Evolutionary conservation across 331 rosid species (phyloP).

Genomic region (Malus hybrid): DNA sequence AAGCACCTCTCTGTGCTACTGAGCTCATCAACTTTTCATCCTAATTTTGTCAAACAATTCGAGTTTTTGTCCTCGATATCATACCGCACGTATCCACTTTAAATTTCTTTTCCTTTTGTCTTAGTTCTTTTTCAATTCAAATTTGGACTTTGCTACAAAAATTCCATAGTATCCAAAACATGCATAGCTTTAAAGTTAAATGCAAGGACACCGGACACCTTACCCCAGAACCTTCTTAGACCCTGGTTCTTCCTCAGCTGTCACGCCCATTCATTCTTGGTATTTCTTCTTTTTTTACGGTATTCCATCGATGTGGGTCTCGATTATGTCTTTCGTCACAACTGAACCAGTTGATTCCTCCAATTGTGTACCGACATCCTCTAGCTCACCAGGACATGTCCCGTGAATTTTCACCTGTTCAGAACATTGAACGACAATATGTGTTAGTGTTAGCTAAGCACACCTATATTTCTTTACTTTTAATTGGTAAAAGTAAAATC

Average conservation of each 20-base stretch:
- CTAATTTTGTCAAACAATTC: not conserved
- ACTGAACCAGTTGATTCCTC: constrained; percentile 69
- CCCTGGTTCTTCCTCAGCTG: constrained; percentile 37
- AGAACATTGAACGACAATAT: constrained; percentile 3
- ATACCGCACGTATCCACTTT: not conserved
- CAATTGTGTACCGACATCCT: constrained; percentile 56
- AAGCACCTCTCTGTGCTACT: not conserved
- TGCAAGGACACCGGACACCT: not conserved
- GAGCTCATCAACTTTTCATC: not conserved
- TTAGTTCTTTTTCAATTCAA: not conserved
- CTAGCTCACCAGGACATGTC: constrained; percentile 75
- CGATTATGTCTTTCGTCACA: constrained; percentile 31
- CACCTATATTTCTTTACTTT: not conserved
- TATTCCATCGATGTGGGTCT: constrained; percentile 20
- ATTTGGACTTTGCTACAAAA: not conserved
- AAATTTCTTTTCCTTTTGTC: not conserved
- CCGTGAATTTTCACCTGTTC: constrained; percentile 67
- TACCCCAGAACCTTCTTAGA: not conserved
- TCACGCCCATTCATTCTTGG: constrained; percentile 35
- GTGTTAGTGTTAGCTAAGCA: not conserved
- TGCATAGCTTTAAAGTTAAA: not conserved
- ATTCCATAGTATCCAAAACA: not conserved
- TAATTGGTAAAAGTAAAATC: not conserved
- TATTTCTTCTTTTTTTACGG: constrained; percentile 29
- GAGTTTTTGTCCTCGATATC: not conserved